A percentile compares a stretch with the other conserved stretches of the same genome.
Evolutionary conservation across 768 basidiomycete species (phyloP).

Genomic region (Phylloporus rhodoxanthus): DNA sequence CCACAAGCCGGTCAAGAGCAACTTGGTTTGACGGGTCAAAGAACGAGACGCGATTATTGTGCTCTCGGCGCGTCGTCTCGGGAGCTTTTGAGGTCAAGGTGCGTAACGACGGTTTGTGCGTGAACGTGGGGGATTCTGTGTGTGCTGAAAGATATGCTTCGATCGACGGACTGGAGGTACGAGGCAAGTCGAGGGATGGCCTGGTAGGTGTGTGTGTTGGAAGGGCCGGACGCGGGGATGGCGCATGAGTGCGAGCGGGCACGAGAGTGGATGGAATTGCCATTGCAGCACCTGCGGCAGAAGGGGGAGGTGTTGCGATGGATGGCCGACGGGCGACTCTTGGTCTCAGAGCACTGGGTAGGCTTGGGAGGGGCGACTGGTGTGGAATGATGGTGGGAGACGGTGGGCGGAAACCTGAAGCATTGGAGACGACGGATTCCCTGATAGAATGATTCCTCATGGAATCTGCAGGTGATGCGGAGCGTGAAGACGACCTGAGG

Average conservation of each 20-base stretch:
- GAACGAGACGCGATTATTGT: constrained; percentile 74
- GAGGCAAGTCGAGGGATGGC: constrained; percentile 18
- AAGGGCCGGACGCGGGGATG: constrained; percentile 21
- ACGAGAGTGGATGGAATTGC: constrained; percentile 23
- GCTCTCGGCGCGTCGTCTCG: constrained; percentile 40
- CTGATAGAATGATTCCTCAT: constrained; percentile 18
- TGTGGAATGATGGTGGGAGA: constrained; percentile 19
- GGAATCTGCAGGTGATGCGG: constrained; percentile 38
- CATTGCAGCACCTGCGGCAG: constrained; percentile 17
- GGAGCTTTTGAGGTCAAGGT: constrained; percentile 29
- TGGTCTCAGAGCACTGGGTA: constrained; percentile 33
- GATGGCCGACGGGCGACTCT: constrained; percentile 39
- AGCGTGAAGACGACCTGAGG: constrained; percentile 29
- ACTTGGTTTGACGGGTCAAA: constrained; percentile 78
- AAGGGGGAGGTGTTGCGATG: constrained; percentile 36
- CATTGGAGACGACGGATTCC: constrained; percentile 18
- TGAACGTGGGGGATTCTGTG: constrained; percentile 12
- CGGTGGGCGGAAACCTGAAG: constrained; percentile 18
- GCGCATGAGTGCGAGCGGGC: constrained; percentile 18
- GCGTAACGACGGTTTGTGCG: constrained; percentile 26
- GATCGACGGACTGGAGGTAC: constrained; percentile 14
- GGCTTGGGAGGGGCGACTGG: constrained; percentile 13
- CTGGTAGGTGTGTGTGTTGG: constrained; percentile 9
- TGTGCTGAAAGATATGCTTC: constrained; percentile 15
- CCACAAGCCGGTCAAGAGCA: constrained; percentile 63